Evolutionary conservation across 495 filamentous ascomycete species (phyloP), one percentile per base, ranked within the genome.

Genomic region (Tuber brumale): DNA sequence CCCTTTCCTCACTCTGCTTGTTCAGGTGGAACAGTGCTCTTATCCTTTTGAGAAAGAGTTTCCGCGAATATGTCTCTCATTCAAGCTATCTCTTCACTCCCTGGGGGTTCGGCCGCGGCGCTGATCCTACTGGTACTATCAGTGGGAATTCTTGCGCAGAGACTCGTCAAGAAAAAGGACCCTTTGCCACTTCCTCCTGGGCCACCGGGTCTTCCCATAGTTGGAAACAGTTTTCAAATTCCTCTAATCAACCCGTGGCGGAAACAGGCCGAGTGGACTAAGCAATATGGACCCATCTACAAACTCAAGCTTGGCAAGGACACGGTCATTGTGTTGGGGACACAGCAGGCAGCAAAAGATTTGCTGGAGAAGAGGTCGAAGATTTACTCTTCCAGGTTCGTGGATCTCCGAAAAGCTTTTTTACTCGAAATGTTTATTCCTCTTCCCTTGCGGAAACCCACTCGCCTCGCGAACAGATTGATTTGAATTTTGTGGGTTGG

Each of bases 321-420:
- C 31, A 66, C 27, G 6, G 57, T 66, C 57, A 66, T 66, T 66
- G 57, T 66, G 8, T 35, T 66, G 27, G 57, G 57, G 31, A 66
- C 57, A 31, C 57, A 66, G 57, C 10, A 66, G 57, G 27, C 57
- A 35, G 57, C 57, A 35, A 66, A 10, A 66, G 57, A 66, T 66
- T 66, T 66, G 31, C 57, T 66, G 27, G 57, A 66, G 57, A 66
- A 66, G 57, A 66, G 57, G 31, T 66, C 57, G 27, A 66, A 66
- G 31, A 66, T 66, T 66, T 66, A 66, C 31, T 66, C 57, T 18
- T 66, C 57, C 12, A 66, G 57, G 57, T 66, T 18, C 6, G 57
- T 18, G 31, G 57, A 66, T 35, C 31, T 18, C 27, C 1, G 14
- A 35, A 35, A 14, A 18, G 57, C 31, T 66, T 66, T 35, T 35